phyloP scores from a whole-genome alignment of 2,329 filamentous ascomycete genomes.

The Exophiala spinifera region DNA sequence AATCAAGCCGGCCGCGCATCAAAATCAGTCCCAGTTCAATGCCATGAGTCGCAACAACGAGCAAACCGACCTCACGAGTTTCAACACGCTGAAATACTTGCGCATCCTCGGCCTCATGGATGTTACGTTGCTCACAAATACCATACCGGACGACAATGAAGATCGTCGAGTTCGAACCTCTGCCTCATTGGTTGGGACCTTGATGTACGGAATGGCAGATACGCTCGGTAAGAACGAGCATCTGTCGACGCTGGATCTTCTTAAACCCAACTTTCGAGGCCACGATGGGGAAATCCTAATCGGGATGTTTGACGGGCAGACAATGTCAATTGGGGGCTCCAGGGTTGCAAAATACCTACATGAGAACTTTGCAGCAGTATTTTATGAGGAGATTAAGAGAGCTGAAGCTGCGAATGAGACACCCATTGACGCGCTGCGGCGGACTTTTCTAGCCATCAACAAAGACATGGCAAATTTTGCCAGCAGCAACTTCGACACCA shows the following conservation, averaged over 20 bases:
- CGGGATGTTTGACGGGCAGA: slow-evolving; percentile 93
- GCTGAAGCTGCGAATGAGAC: slow-evolving; percentile 68
- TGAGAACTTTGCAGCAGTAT: slow-evolving; percentile 87
- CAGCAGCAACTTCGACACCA: slow-evolving; percentile 67
- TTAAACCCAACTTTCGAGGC: slow-evolving; percentile 86
- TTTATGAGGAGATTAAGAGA: slow-evolving; percentile 75
- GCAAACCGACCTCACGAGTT: slow-evolving; percentile 75
- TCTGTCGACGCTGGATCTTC: slow-evolving; percentile 90
- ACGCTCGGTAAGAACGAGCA: slow-evolving; percentile 91
- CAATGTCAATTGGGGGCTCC: slow-evolving; percentile 82
- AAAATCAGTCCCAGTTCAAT: slow-evolving; percentile 53
- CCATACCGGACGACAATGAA: slow-evolving; percentile 90
- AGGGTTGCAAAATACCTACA: slow-evolving; percentile 96
- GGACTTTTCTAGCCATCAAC: slow-evolving; percentile 85
- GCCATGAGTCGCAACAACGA: slow-evolving; percentile 46
- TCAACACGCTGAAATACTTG: slow-evolving; percentile 77
- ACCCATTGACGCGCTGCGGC: slow-evolving; percentile 75
- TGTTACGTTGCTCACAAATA: slow-evolving; percentile 89
- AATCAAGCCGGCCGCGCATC: slow-evolving; percentile 59
- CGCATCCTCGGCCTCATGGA: slow-evolving; percentile 94
- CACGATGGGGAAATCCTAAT: slow-evolving; percentile 86
- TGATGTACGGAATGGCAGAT: slow-evolving; percentile 97
- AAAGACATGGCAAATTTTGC: slow-evolving; percentile 87
- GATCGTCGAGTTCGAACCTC: slow-evolving; percentile 95
- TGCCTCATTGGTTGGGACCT: slow-evolving; percentile 82